phyloP scores from a whole-genome alignment of 345 rosid species.

The Geranium brycei region DNA sequence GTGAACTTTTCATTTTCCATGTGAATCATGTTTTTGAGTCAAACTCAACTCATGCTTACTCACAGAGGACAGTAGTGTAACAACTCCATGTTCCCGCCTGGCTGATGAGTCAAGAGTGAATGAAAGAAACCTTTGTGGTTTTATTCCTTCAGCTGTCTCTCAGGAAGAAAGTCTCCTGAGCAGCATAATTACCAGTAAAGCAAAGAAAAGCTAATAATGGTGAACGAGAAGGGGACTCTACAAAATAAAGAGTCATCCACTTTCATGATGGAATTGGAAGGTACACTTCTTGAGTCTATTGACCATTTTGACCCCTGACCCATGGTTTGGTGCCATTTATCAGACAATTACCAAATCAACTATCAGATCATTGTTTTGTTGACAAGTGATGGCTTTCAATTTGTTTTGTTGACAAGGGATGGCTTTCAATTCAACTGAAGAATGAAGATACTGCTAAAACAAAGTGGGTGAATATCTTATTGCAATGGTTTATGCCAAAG shows the following conservation, averaged over 20 bases:
- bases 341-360: background rate
- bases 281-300: background rate
- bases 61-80: background rate
- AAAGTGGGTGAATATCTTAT: no score
- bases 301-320: background rate
- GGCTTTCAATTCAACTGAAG: no score
- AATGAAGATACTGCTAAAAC: no score
- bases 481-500: no score
- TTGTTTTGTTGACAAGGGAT: no score
- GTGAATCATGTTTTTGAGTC: background rate
- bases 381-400: no score
- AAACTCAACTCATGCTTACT: background rate
- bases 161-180: background rate
- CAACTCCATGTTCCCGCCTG: background rate
- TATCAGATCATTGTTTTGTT: no score
- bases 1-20: slow-evolving; percentile 24
- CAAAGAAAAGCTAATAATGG: background rate
- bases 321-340: no score
- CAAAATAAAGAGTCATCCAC: background rate
- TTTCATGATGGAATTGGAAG: background rate
- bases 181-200: background rate
- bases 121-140: background rate
- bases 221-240: background rate
- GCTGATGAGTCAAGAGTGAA: background rate
- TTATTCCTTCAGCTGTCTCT: background rate